phyloP scores from a whole-genome alignment of 768 basidiomycete species.

The Thelephora ganbajun region DNA sequence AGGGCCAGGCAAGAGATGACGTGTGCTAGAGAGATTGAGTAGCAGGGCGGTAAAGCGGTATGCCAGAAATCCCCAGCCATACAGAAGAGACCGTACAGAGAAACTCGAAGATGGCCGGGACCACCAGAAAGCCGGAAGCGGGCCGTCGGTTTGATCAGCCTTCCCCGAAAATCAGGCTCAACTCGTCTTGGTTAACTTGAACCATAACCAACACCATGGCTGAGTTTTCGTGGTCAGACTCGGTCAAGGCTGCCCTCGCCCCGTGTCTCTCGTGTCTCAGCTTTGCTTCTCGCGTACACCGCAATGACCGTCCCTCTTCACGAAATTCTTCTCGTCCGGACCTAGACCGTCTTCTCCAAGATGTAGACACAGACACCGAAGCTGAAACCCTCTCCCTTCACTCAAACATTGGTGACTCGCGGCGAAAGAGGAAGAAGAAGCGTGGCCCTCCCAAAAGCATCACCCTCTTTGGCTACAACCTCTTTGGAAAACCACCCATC shows the following conservation, averaged over 20 bases:
- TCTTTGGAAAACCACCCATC: conserved; percentile 53
- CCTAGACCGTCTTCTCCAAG: conserved; percentile 32
- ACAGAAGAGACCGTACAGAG: not conserved
- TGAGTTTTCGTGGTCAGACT: conserved; percentile 49
- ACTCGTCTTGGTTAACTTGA: not conserved
- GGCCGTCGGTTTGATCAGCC: not conserved
- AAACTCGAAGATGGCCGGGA: not conserved
- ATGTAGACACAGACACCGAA: conserved; percentile 39
- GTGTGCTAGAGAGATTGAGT: not conserved
- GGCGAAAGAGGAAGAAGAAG: conserved; percentile 20
- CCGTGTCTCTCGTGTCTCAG: conserved; percentile 47
- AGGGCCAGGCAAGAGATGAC: no score
- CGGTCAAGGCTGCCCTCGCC: conserved; percentile 38
- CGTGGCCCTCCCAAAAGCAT: conserved; percentile 24
- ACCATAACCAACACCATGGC: conserved; percentile 19
- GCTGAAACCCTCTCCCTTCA: conserved; percentile 53
- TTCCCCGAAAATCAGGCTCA: not conserved
- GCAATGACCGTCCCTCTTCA: conserved; percentile 24
- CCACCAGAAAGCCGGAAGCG: not conserved
- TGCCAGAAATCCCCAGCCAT: not conserved
- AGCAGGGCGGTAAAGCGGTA: not conserved
- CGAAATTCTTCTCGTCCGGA: conserved; percentile 15
- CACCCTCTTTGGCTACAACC: conserved; percentile 49
- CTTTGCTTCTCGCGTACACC: conserved; percentile 11
- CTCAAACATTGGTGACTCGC: conserved; percentile 35